These are phyloP conservation scores for Cicer cuneatum DNA, from an alignment of 306 rosid species.

Conservation along the genomic window DNA sequence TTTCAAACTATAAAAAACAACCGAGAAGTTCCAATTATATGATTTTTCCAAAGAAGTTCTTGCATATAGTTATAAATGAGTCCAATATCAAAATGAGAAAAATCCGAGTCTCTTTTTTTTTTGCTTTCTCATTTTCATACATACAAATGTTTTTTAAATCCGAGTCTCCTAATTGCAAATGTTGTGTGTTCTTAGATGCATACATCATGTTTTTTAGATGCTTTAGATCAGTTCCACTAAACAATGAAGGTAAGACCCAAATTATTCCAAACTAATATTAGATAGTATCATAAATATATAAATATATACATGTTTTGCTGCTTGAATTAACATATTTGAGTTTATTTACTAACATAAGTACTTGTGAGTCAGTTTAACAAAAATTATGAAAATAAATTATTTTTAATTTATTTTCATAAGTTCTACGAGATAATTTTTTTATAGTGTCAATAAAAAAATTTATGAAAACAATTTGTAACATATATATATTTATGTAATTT, in stretches of 20 bases:
- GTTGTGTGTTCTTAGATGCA: conserved; percentile 29
- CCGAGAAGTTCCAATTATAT: conserved; percentile 26
- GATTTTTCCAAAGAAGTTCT: conserved; percentile 9
- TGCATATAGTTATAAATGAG: background rate
- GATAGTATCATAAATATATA: conserved; percentile 9
- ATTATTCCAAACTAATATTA: background rate
- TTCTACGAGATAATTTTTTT: no score
- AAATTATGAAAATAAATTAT: no score
- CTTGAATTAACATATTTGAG: no score
- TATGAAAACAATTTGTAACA: no score
- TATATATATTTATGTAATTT: no score
- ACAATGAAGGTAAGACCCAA: conserved; percentile 42
- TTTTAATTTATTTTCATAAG: no score
- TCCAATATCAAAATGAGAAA: background rate
- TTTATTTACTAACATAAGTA: no score
- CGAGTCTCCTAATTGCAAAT: background rate
- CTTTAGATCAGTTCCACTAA: conserved; percentile 41
- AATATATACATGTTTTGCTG: no score
- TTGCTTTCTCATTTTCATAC: background rate
- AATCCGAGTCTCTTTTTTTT: background rate
- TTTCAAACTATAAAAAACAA: conserved; percentile 12
- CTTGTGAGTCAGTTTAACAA: no score
- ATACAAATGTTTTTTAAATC: no score
- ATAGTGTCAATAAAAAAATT: no score
- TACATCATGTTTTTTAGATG: conserved; percentile 36